Percentiles rank a stretch among this genome's conserved stretches.
Conservation (phyloP, 1,284 basidiomycete genomes). For the Cryptococcus sp. region DNA sequence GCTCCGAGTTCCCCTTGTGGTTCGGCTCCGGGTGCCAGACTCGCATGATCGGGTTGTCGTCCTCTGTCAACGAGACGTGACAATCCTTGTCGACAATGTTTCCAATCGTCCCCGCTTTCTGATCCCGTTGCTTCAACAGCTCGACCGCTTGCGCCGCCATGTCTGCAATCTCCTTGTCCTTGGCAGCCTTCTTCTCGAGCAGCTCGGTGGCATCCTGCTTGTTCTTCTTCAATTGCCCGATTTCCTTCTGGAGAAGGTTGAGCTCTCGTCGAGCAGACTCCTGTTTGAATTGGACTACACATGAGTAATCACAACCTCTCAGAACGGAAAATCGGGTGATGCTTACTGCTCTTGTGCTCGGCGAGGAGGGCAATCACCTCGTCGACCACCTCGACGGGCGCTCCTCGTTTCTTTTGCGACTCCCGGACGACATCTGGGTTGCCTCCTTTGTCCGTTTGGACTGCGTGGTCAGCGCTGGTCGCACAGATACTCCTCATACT, state of each 20-base stretch:
- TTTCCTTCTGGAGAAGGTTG: slow-evolving; percentile 89
- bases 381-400: slow-evolving; percentile 84
- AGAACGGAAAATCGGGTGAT: neutral
- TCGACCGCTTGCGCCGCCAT: slow-evolving; percentile 74
- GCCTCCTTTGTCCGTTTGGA: slow-evolving; percentile 69
- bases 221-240: slow-evolving; percentile 88
- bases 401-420: slow-evolving; percentile 86
- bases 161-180: slow-evolving; percentile 66
- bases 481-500: slow-evolving; percentile 11
- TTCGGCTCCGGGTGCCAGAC: slow-evolving; percentile 84
- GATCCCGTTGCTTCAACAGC: slow-evolving; percentile 59
- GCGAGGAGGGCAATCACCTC: slow-evolving; percentile 73
- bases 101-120: slow-evolving; percentile 75
- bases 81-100: slow-evolving; percentile 87
- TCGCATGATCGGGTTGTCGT: slow-evolving; percentile 77
- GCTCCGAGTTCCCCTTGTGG: slow-evolving; percentile 49
- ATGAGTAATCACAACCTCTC: neutral
- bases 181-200: slow-evolving; percentile 67
- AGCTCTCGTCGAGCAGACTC: slow-evolving; percentile 74
- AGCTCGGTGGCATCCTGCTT: slow-evolving; percentile 87
- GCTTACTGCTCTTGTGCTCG: slow-evolving; percentile 73
- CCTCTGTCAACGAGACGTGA: slow-evolving; percentile 86
- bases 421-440: slow-evolving; percentile 88
- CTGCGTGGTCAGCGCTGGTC: slow-evolving; percentile 15
- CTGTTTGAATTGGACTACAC: slow-evolving; percentile 73